Evolutionary conservation across 805 yeast species (phyloP).

Genomic region (Isabelozyma heimii): DNA sequence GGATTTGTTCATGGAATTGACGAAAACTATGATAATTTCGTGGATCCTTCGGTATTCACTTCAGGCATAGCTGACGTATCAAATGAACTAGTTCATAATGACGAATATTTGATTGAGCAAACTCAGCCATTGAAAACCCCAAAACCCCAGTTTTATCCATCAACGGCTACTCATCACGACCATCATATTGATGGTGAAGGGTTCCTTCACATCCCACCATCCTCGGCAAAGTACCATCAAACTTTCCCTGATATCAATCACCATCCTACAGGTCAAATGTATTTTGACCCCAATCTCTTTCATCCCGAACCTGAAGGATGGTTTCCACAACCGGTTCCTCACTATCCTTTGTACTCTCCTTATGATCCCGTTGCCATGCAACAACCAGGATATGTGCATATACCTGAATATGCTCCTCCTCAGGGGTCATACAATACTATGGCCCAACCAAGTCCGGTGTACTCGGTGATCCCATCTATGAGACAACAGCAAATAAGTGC

Average conservation of each 20-base stretch:
- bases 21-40: conserved; percentile 16
- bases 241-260: neutral
- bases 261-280: neutral
- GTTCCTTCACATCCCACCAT: neutral
- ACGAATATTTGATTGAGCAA: conserved; percentile 51
- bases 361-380: neutral
- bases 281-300: neutral
- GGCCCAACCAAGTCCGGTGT: neutral
- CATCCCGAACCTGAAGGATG: conserved; percentile 17
- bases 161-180: conserved; percentile 6
- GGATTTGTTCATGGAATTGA: conserved; percentile 7
- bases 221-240: neutral
- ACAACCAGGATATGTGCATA: neutral
- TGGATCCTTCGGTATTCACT: conserved; percentile 14
- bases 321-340: conserved; percentile 5
- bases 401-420: neutral
- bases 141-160: neutral
- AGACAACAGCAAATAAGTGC: conserved; percentile 33
- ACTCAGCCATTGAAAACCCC: conserved; percentile 45
- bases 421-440: neutral
- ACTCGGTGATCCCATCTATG: conserved; percentile 9
- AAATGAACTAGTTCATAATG: conserved; percentile 39
- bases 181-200: conserved; percentile 2
- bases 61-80: conserved; percentile 15
- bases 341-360: neutral